These are phyloP conservation scores for Penicillium cataractarum DNA, from an alignment of 495 filamentous ascomycete genomes.

Conservation along the genomic window DNA sequence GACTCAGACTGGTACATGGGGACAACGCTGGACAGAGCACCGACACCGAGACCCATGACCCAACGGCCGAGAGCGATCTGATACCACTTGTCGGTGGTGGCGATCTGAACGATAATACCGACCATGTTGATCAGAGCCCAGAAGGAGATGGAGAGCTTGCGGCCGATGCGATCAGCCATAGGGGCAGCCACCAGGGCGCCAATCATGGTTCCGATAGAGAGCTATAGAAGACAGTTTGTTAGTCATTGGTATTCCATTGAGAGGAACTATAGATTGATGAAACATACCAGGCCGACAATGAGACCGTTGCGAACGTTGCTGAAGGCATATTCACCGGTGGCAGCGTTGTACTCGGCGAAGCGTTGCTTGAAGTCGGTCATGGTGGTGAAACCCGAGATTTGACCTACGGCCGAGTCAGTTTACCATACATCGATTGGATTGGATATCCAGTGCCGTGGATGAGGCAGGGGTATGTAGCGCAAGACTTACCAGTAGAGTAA, in stretches of 20 bases:
- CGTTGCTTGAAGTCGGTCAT: constrained; percentile 58
- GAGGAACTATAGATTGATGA: background rate
- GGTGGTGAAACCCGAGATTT: constrained; percentile 62
- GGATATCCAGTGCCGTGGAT: background rate
- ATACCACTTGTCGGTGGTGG: constrained; percentile 57
- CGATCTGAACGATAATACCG: constrained; percentile 70
- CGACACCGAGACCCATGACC: constrained; percentile 71
- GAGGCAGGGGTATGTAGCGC: constrained; percentile 8
- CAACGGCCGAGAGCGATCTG: constrained; percentile 57
- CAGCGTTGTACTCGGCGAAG: constrained; percentile 45
- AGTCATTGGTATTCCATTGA: background rate
- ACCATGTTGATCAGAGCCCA: constrained; percentile 67
- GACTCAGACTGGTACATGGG: constrained; percentile 78
- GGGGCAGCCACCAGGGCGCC: constrained; percentile 66
- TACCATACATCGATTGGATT: background rate
- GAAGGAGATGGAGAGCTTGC: constrained; percentile 55
- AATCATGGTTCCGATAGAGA: constrained; percentile 69
- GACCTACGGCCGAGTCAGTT: constrained; percentile 37
- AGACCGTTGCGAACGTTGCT: constrained; percentile 59
- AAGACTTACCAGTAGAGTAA: constrained; percentile 63
- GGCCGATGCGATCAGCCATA: constrained; percentile 56
- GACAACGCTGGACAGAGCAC: constrained; percentile 69
- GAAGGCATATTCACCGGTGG: constrained; percentile 46
- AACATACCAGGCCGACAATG: constrained; percentile 58
- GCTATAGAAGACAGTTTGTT: constrained; percentile 26